Evolutionary conservation across 164 flowering plant genomes (phyloP), one percentile per base, ranked within the genome.

Genomic region (Umbellularia californica): DNA sequence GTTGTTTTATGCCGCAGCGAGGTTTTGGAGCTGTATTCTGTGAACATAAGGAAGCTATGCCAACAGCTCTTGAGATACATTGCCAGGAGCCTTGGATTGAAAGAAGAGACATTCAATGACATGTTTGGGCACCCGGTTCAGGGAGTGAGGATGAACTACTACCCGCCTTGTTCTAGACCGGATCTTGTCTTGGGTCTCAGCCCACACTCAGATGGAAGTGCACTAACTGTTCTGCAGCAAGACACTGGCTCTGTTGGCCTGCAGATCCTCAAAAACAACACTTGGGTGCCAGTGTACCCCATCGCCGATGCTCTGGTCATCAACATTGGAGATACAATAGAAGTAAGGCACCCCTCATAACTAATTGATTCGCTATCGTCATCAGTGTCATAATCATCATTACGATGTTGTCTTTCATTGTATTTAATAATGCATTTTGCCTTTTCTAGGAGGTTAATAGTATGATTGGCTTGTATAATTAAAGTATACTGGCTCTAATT

Each of bases 201-300:
- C 73, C 93, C 97, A 17, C 97, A 92, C 80, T 95, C 97, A 0
- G 98, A 95, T 83, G 98, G 97, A 50, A 93, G 97, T 81, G 98
- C 94, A 12, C 85, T 91, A 0, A 95, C 98, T 35, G 92, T 95
- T 51, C 73, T 93, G 83, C 97, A 93, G 68, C 95, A 94, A 74
- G 87, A 88, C 30, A 81, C 77, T 58, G 86, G 85, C 78, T 77
- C 91, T 5, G 89, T 83, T 3, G 97, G 98, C 70, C 94, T 95
- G 12, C 97, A 95, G 76, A 87, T 95, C 77, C 88, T 91, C 3
- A 92, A 89, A 76, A 84, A 90, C 74, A 77, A 82, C 75, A 79
- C 41, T 6, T 95, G 98, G 98, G 84, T 90, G 15, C 83, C 95
- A 7, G 84, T 95, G 68, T 87, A 84, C 67, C 97, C 95, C 1